These are phyloP conservation scores for Cruciata laevipes DNA, from an alignment of 257 asterid genomes.

Conservation along the genomic window DNA sequence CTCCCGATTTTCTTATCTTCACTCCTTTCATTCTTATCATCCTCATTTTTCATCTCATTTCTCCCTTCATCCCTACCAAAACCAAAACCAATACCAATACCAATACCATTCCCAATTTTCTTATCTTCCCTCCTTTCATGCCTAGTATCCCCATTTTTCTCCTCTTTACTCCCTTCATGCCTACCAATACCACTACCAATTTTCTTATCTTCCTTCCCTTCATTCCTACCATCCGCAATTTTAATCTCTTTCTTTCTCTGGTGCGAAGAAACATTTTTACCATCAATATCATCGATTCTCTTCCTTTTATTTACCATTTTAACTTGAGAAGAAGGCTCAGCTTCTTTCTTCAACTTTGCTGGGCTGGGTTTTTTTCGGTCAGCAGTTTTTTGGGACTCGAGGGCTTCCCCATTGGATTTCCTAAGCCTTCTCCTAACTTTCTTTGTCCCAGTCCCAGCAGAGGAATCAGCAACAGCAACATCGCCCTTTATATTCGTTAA, in stretches of 20 bases:
- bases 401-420: slow-evolving; percentile 21
- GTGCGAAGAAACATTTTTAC: slow-evolving; percentile 10
- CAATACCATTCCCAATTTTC: slow-evolving; percentile 10
- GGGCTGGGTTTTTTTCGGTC: slow-evolving; percentile 10
- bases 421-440: not conserved
- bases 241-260: not conserved
- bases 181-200: slow-evolving; percentile 13
- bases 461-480: slow-evolving; percentile 20
- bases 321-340: slow-evolving; percentile 20
- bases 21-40: slow-evolving; percentile 22
- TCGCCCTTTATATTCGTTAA: slow-evolving; percentile 22
- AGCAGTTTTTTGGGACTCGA: slow-evolving; percentile 28
- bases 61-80: slow-evolving; percentile 19
- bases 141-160: slow-evolving; percentile 15
- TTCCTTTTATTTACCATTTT: slow-evolving; percentile 26
- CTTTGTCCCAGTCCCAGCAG: slow-evolving; percentile 17
- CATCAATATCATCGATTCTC: slow-evolving; percentile 26
- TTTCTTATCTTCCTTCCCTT: slow-evolving; percentile 7
- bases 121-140: slow-evolving; percentile 14
- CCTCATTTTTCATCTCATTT: slow-evolving; percentile 10
- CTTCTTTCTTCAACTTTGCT: slow-evolving; percentile 29
- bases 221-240: slow-evolving; percentile 13
- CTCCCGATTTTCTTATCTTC: slow-evolving; percentile 14
- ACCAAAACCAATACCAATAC: no score
- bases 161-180: slow-evolving; percentile 22